A percentile compares a stretch with the other conserved stretches of the same genome.
These are phyloP conservation scores for Arthrinium puccinioides DNA, from an alignment of 2,329 filamentous ascomycete species.

Conservation along the genomic window DNA sequence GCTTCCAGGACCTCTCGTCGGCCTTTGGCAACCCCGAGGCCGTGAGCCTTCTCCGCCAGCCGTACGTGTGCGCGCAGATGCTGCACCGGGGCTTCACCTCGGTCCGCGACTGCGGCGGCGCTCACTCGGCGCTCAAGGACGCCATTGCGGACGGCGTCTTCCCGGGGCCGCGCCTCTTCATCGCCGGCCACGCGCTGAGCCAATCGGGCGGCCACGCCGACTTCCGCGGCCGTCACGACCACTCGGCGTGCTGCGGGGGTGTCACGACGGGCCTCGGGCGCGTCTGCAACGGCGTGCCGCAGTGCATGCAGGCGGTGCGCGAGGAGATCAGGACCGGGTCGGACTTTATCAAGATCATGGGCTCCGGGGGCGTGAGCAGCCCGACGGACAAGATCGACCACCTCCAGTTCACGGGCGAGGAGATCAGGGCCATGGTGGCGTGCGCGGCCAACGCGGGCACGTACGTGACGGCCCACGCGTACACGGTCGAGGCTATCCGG, in stretches of 20 bases:
- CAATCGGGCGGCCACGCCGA: conserved; percentile 49
- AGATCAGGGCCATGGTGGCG: conserved; percentile 42
- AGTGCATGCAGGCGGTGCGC: conserved; percentile 40
- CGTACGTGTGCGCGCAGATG: conserved; percentile 37
- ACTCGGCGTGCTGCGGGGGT: conserved; percentile 37
- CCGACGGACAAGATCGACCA: conserved; percentile 42
- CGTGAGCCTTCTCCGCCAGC: conserved; percentile 29
- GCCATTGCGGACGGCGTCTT: conserved; percentile 41
- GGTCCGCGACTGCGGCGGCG: conserved; percentile 46
- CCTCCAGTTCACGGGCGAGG: conserved; percentile 43
- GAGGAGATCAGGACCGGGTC: conserved; percentile 42
- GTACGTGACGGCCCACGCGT: conserved; percentile 47
- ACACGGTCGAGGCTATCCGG: conserved; percentile 41
- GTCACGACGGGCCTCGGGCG: conserved; percentile 29
- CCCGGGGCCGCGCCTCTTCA: conserved; percentile 42
- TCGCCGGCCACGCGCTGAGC: conserved; percentile 38
- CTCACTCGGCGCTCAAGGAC: conserved; percentile 37
- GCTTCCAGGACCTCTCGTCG: conserved; percentile 10
- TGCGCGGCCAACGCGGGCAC: conserved; percentile 38
- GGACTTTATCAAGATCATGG: conserved; percentile 53
- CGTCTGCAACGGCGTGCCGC: conserved; percentile 40
- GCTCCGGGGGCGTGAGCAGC: conserved; percentile 42
- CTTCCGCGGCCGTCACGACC: conserved; percentile 30
- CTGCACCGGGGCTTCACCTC: conserved; percentile 45
- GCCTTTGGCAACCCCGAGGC: conserved; percentile 15